Evolutionary conservation across 140 eudicot species (phyloP).

Genomic region (Bidens hawaiensis): DNA sequence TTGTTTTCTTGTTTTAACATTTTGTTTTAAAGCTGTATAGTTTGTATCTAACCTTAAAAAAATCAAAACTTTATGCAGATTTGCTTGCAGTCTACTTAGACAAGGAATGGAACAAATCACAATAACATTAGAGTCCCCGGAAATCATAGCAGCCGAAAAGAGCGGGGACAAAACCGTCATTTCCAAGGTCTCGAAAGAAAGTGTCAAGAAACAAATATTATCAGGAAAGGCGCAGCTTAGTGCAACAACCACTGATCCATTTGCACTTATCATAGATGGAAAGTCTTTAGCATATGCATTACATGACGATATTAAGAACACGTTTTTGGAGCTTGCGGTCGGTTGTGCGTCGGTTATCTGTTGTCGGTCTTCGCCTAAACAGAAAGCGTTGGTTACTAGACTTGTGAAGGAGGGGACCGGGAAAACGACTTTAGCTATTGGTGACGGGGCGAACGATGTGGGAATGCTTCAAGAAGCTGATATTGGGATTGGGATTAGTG

Average conservation of each 20-base stretch:
- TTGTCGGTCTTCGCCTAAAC: conserved; percentile 96
- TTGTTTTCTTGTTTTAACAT: too few relatives aligned
- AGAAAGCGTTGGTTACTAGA: conserved; percentile 92
- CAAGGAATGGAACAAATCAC: too few relatives aligned
- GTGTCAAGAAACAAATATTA: neutral
- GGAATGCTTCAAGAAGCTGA: conserved; percentile 99
- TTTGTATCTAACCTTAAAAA: neutral
- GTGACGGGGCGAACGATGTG: conserved; percentile 97
- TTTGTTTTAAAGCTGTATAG: too few relatives aligned
- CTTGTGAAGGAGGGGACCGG: conserved; percentile 85
- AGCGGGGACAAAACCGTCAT: conserved; percentile 28
- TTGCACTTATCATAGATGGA: conserved; percentile 91
- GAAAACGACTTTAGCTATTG: conserved; percentile 84
- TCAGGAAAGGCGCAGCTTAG: conserved; percentile 55
- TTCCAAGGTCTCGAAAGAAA: too few relatives aligned
- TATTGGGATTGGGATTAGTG: conserved; percentile 94
- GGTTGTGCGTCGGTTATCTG: conserved; percentile 94
- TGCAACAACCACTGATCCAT: conserved; percentile 57
- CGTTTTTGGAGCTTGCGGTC: conserved; percentile 71
- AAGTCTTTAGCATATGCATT: conserved; percentile 88
- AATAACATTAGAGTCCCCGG: too few relatives aligned
- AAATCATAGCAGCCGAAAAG: conserved; percentile 61
- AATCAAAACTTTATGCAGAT: too few relatives aligned
- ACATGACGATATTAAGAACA: conserved; percentile 56
- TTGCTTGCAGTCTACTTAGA: neutral